These are phyloP conservation scores for Circinella umbellata DNA, from an alignment of 371 early-diverging fungal genomes.

Conservation along the genomic window DNA sequence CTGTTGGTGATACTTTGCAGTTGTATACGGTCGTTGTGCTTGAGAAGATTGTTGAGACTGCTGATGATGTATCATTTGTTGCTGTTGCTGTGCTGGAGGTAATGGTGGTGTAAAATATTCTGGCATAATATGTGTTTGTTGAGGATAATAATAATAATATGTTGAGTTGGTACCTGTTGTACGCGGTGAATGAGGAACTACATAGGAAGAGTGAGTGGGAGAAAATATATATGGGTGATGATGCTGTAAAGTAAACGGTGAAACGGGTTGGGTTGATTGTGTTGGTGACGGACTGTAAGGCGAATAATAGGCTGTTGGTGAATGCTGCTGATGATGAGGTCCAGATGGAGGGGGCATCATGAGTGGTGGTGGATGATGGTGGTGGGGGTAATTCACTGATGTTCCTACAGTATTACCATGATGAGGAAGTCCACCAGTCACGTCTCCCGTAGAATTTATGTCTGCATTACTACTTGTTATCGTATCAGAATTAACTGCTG, in stretches of 20 bases:
- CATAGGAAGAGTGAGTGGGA: neutral
- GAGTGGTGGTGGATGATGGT: slow-evolving; percentile 3
- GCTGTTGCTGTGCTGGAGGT: neutral
- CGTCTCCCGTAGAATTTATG: neutral
- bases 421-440: neutral
- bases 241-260: slow-evolving; percentile 15
- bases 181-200: slow-evolving; percentile 1
- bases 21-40: too few relatives aligned
- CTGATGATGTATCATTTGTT: neutral
- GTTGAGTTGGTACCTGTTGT: neutral
- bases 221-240: slow-evolving; percentile 6
- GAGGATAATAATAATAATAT: neutral
- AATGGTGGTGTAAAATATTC: neutral
- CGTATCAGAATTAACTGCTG: neutral
- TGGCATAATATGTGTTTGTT: neutral
- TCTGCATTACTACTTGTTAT: neutral
- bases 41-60: neutral
- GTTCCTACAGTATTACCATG: neutral
- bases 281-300: slow-evolving; percentile 11
- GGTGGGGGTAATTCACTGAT: neutral
- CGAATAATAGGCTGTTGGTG: neutral
- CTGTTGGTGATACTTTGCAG: neutral
- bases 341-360: slow-evolving; percentile 2
- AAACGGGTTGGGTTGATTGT: slow-evolving; percentile 14
- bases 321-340: neutral